These are phyloP conservation scores for Chlamydomonas eustigma DNA, from an alignment of 139 green algal genomes.

Conservation along the genomic window DNA sequence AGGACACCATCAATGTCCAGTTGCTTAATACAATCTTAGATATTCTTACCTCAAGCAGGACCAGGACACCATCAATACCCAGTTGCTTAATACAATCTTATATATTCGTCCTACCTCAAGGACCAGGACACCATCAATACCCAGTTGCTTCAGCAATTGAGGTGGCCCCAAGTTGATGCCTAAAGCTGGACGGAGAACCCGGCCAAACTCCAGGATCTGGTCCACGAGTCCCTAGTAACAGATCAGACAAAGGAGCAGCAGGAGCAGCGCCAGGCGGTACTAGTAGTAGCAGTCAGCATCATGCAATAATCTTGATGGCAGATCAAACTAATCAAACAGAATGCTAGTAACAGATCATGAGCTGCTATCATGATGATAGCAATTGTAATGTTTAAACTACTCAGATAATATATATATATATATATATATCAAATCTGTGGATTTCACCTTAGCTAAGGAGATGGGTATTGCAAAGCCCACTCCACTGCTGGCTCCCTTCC, in stretches of 20 bases:
- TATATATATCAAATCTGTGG: too few species aligned
- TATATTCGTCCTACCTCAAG: not conserved
- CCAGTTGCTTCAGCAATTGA: not conserved
- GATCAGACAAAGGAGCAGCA: not conserved
- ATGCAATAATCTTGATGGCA: too few species aligned
- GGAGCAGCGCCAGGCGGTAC: not conserved
- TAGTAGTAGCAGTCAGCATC: too few species aligned
- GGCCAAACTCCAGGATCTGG: conserved; percentile 69
- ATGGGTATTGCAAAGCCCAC: conserved; percentile 7
- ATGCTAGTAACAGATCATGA: too few species aligned
- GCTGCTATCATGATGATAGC: too few species aligned
- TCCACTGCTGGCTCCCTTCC: conserved; percentile 12
- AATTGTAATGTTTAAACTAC: too few species aligned
- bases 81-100: conserved; percentile 1
- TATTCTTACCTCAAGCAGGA: too few species aligned
- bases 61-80: not conserved
- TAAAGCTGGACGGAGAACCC: conserved; percentile 54
- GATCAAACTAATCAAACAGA: too few species aligned
- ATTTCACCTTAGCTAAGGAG: conserved; percentile 5
- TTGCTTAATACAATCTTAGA: too few species aligned
- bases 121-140: not conserved
- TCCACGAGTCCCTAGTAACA: conserved; percentile 31
- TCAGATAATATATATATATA: too few species aligned
- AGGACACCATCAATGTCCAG: too few species aligned
- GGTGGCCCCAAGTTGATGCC: conserved; percentile 65